Base-by-base conservation (phyloP, 2,329 filamentous ascomycete genomes). In the Talaromyces atroroseus region DNA sequence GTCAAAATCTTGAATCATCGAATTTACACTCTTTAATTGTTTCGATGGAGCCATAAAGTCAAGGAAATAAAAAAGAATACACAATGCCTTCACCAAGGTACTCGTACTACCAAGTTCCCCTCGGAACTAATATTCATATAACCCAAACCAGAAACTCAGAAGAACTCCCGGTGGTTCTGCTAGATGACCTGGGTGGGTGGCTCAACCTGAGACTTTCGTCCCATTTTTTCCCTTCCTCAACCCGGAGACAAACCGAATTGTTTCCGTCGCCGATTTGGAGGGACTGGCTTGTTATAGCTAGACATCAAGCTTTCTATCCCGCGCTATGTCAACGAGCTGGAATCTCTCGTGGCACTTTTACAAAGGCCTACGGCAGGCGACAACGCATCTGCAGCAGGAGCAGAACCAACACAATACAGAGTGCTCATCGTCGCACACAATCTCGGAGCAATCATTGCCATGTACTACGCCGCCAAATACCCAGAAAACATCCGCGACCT, bases 381-480 rank as follows among this genome's bases (percentile, higher is more conserved):
- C 21, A 14, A 50, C 7, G 38, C 29, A 34, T 18, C 36, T 32
- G 34, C 42, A 53, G 46, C 23, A 44, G 21, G 46, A 16, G 20
- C 20, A 23, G 26, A 29, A 29, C 11, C 7, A 8, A 10, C 26
- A 29, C 42, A 38, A 52, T 46, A 32, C 8, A 56, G 54, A 26
- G 16, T 53, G 16, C 36, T 70, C 53, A 59, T 72, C 49, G 59
- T 74, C 49, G 70, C 70, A 18, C 71, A 74, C 60, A 72, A 69
- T 16, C 64, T 74, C 49, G 71, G 70, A 16, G 66, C 62, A 51
- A 68, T 72, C 32, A 61, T 74, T 57, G 64, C 65, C n/a, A 63
- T 74, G 51, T 70, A 73, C 32, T 71, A 70, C 57, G 68, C 68
- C n/a, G 63, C 68, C n/a, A 42, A 57, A 32, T 51, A 68, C 56